A percentile compares a stretch with the other conserved stretches of the same genome.
These are phyloP conservation scores for Silene latifolia DNA, from an alignment of 148 eudicot species.

Conservation along the genomic window DNA sequence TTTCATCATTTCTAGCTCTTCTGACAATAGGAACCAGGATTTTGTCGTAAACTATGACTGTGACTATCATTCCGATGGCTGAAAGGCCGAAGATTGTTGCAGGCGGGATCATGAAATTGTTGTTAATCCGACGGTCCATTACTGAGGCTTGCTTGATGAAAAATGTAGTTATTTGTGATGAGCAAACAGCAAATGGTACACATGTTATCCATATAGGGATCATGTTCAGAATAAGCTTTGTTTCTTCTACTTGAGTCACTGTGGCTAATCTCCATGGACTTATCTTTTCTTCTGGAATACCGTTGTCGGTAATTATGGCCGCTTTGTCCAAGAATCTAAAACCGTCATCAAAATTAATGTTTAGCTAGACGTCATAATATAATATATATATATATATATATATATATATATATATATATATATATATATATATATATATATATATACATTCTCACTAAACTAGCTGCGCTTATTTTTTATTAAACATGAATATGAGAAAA, in stretches of 20 bases:
- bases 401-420: too few relatives aligned
- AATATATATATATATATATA: too few relatives aligned
- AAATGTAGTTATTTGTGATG: conserved; percentile 62
- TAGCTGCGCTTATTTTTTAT: not conserved
- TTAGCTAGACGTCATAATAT: not conserved
- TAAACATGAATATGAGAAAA: not conserved
- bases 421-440: too few relatives aligned
- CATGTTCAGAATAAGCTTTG: conserved; percentile 57
- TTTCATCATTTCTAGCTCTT: conserved; percentile 41
- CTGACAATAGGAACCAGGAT: conserved; percentile 48
- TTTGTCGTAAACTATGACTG: conserved; percentile 49
- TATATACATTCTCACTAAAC: not conserved
- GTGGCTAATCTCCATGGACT: conserved; percentile 63
- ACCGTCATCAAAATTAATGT: not conserved
- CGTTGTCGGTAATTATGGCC: conserved; percentile 40
- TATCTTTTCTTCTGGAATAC: conserved; percentile 20
- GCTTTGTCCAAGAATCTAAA: conserved; percentile 76
- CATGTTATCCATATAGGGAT: conserved; percentile 69
- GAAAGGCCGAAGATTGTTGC: conserved; percentile 49
- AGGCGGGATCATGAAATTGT: conserved; percentile 47
- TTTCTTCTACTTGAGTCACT: conserved; percentile 61
- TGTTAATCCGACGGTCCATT: conserved; percentile 37
- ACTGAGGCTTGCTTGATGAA: conserved; percentile 62
- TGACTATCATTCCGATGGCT: conserved; percentile 59
- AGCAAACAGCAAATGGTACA: conserved; percentile 51